phyloP scores from a whole-genome alignment of 192 early-diverging fungal species.

The Borealophlyctis nickersoniae region DNA sequence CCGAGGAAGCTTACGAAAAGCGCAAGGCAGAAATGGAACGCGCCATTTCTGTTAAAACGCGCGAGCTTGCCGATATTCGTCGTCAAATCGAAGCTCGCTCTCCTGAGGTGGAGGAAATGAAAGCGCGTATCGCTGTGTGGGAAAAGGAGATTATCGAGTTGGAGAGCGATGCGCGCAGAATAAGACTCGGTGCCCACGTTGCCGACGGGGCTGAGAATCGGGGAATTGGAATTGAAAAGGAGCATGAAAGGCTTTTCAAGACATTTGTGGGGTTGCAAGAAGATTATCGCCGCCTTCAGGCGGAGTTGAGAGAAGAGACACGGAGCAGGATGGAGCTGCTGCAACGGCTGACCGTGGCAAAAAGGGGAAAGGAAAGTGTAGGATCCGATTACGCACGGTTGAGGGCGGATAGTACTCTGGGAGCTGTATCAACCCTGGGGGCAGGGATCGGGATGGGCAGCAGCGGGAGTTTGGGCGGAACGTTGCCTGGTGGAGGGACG shows the following conservation, averaged over 20 bases:
- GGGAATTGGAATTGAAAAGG: not conserved
- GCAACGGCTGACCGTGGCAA: conserved; percentile 13
- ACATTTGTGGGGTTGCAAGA: conserved; percentile 10
- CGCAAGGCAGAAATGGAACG: not conserved
- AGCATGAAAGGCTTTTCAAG: not conserved
- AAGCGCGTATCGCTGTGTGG: not conserved
- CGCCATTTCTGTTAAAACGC: not conserved
- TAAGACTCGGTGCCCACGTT: not conserved
- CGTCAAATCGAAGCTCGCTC: not conserved
- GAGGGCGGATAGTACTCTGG: no score
- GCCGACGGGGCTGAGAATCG: not conserved
- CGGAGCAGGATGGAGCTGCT: conserved; percentile 23
- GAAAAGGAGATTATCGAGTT: conserved; percentile 13
- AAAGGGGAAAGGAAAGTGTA: conserved; percentile 5
- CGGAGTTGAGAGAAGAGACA: conserved; percentile 24
- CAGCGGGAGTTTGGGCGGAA: no score
- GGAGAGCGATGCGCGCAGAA: conserved; percentile 20
- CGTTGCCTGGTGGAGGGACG: no score
- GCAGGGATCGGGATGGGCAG: no score
- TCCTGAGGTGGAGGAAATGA: not conserved
- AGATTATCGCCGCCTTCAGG: conserved; percentile 15
- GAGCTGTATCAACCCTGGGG: no score
- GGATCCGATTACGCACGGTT: no score
- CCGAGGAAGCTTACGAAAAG: not conserved
- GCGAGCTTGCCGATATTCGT: not conserved